phyloP scores from a whole-genome alignment of 495 filamentous ascomycete genomes.

The Aspergillus ellipticus region DNA sequence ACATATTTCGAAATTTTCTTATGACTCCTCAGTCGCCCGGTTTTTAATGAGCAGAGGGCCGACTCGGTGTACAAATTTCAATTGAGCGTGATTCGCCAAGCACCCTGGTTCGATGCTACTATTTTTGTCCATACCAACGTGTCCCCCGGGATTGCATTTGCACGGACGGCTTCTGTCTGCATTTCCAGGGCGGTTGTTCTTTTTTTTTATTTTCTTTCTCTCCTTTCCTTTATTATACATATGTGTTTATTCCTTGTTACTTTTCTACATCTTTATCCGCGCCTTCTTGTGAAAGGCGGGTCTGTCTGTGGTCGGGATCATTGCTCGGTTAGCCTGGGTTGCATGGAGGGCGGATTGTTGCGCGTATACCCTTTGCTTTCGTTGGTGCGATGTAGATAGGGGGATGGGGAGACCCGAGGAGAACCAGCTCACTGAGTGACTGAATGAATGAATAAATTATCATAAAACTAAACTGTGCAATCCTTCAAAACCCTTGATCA shows the following conservation, averaged over 20 bases:
- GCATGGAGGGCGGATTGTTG: slow-evolving; percentile 30
- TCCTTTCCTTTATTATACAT: slow-evolving; percentile 17
- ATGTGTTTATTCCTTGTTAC: slow-evolving; percentile 13
- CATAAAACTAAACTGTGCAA: too few species aligned
- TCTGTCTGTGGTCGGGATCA: slow-evolving; percentile 14
- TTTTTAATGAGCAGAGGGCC: slow-evolving; percentile 9
- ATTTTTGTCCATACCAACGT: slow-evolving; percentile 12
- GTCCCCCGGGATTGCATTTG: slow-evolving; percentile 14
- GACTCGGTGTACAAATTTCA: slow-evolving; percentile 4
- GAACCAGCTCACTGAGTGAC: slow-evolving; percentile 1
- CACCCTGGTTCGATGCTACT: slow-evolving; percentile 2
- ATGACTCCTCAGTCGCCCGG: slow-evolving; percentile 20
- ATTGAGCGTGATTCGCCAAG: slow-evolving; percentile 10
- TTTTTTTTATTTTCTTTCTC: slow-evolving; percentile 13
- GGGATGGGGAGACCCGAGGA: too few species aligned
- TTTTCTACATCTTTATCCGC: slow-evolving; percentile 22
- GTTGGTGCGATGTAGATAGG: slow-evolving; percentile 29
- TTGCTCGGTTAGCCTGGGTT: slow-evolving; percentile 27
- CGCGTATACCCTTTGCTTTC: slow-evolving; percentile 39
- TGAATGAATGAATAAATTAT: background rate
- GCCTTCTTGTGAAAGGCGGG: slow-evolving; percentile 10
- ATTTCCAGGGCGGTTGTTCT: slow-evolving; percentile 27
- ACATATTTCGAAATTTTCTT: slow-evolving; percentile 32
- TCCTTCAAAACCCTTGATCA: too few species aligned
- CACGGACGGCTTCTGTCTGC: slow-evolving; percentile 21